A percentile compares a stretch with the other conserved stretches of the same genome.
Conservation (phyloP, 2,329 filamentous ascomycete genomes). For the Exophiala phaeomuriformis region DNA sequence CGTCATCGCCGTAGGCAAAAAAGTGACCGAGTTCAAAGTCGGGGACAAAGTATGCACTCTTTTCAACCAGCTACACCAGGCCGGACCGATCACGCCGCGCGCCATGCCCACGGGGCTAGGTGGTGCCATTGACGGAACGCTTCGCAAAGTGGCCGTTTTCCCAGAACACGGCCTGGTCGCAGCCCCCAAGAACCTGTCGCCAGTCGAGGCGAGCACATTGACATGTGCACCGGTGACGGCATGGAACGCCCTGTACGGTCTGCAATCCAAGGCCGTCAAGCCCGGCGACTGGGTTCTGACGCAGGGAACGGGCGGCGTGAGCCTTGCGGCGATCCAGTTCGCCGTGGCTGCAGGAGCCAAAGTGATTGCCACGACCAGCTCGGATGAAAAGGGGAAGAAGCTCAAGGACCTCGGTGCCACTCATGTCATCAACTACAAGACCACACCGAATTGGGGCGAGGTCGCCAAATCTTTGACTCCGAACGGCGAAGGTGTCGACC, state of each 20-base stretch:
- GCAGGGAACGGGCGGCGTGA: slow-evolving; percentile 56
- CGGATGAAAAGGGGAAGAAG: slow-evolving; percentile 46
- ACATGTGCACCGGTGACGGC: slow-evolving; percentile 56
- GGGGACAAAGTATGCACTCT: slow-evolving; percentile 53
- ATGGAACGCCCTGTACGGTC: slow-evolving; percentile 54
- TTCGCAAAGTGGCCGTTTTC: slow-evolving; percentile 62
- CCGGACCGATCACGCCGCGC: slow-evolving; percentile 5
- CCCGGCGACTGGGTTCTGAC: slow-evolving; percentile 52
- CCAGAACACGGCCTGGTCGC: slow-evolving; percentile 60
- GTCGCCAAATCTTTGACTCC: slow-evolving; percentile 47
- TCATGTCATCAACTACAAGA: slow-evolving; percentile 55
- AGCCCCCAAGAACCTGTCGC: slow-evolving; percentile 50
- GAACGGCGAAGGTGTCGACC: slow-evolving; percentile 50
- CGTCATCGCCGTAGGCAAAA: slow-evolving; percentile 46
- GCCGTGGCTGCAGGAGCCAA: slow-evolving; percentile 45
- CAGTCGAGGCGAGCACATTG: slow-evolving; percentile 51
- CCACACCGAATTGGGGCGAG: slow-evolving; percentile 51
- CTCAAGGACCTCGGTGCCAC: slow-evolving; percentile 52
- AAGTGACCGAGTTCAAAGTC: slow-evolving; percentile 50
- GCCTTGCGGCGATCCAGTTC: slow-evolving; percentile 39
- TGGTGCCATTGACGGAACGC: slow-evolving; percentile 58
- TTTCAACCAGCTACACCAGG: slow-evolving; percentile 44
- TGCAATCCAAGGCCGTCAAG: slow-evolving; percentile 44
- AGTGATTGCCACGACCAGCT: slow-evolving; percentile 54
- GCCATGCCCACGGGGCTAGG: slow-evolving; percentile 54